A percentile compares a stretch with the other conserved stretches of the same genome.
Conservation (phyloP, 2,329 filamentous ascomycete species). For the Nemania diffusa region DNA sequence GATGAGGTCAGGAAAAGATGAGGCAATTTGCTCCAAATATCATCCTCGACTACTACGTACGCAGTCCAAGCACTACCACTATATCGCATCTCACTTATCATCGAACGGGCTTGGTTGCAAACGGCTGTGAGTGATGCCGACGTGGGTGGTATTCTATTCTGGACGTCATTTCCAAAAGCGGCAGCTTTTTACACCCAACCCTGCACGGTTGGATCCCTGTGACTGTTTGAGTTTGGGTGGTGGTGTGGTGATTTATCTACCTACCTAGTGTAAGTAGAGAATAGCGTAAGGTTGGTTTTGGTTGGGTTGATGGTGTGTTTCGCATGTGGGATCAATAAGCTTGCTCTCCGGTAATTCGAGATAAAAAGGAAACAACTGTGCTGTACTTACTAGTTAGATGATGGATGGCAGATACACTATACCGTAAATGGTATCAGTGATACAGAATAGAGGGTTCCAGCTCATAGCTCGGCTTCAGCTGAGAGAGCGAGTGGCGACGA, state of each 20-base stretch:
- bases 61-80: neutral
- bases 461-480: constrained; percentile 17
- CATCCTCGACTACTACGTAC: neutral
- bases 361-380: neutral
- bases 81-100: constrained; percentile 6
- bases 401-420: neutral
- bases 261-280: too few species aligned
- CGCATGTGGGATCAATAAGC: constrained; percentile 22
- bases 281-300: neutral
- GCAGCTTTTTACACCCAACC: constrained; percentile 24
- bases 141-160: constrained; percentile 22
- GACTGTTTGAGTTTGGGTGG: constrained; percentile 14
- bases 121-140: constrained; percentile 12
- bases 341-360: constrained; percentile 9
- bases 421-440: neutral
- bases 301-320: constrained; percentile 16
- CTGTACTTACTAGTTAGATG: too few species aligned
- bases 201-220: constrained; percentile 4
- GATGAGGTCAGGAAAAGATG: neutral
- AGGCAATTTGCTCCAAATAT: constrained; percentile 1
- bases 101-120: constrained; percentile 4
- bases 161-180: constrained; percentile 24
- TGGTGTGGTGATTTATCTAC: too few species aligned
- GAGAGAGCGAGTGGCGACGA: constrained; percentile 18
- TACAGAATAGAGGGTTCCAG: neutral